Percentiles rank a stretch among this genome's conserved stretches.
phyloP scores from a whole-genome alignment of 75 land plant genomes.

The Cunninghamia lanceolata region DNA sequence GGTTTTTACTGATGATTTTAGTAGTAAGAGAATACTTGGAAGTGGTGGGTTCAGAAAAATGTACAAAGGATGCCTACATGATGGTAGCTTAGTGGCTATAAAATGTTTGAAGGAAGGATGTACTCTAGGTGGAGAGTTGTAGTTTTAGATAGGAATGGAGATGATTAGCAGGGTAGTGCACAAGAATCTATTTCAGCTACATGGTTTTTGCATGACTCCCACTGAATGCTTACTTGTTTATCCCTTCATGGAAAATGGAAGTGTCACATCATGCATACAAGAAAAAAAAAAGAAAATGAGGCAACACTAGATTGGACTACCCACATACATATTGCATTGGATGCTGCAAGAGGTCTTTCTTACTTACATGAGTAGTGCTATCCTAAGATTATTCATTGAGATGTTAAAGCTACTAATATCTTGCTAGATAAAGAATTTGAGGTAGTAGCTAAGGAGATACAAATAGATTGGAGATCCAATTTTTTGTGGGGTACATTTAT shows the following conservation, averaged over 20 bases:
- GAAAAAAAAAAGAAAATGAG: constrained; percentile 21
- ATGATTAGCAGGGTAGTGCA: constrained; percentile 92
- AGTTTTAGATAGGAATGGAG: constrained; percentile 80
- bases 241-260: constrained; percentile 87
- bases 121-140: constrained; percentile 81
- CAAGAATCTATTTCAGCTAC: constrained; percentile 58
- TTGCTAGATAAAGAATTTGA: constrained; percentile 65
- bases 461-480: no score
- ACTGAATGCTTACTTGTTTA: constrained; percentile 77
- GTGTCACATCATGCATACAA: constrained; percentile 76
- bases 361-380: constrained; percentile 83
- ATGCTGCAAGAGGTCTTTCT: constrained; percentile 82
- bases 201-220: constrained; percentile 88
- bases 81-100: constrained; percentile 81
- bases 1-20: constrained; percentile 78
- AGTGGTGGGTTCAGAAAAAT: constrained; percentile 87
- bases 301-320: constrained; percentile 74
- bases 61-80: constrained; percentile 72
- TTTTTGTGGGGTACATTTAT: no score
- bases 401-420: constrained; percentile 83
- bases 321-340: constrained; percentile 64
- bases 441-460: no score
- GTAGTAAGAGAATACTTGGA: constrained; percentile 69
- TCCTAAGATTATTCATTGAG: constrained; percentile 79
- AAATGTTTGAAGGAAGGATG: constrained; percentile 76